phyloP scores from a whole-genome alignment of 495 filamentous ascomycete genomes.

The Penicillium arizonense region DNA sequence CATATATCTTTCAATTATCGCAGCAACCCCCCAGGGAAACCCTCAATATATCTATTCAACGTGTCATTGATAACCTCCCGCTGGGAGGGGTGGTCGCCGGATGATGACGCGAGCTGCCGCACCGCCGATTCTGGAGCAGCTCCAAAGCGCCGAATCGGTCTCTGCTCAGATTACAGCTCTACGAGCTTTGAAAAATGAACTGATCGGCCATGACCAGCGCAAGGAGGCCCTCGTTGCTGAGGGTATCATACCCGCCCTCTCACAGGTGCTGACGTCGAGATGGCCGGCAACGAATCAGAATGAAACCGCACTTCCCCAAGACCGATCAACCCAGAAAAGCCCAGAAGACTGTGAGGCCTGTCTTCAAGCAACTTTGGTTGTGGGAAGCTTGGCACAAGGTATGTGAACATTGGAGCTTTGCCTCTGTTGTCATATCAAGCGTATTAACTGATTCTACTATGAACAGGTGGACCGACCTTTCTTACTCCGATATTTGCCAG shows the following conservation, averaged over 20 bases:
- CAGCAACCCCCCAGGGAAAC: no score
- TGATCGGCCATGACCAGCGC: slow-evolving; percentile 82
- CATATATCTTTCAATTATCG: not conserved
- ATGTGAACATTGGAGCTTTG: slow-evolving; percentile 16
- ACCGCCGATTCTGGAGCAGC: slow-evolving; percentile 59
- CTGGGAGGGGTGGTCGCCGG: slow-evolving; percentile 33
- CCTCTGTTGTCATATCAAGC: not conserved
- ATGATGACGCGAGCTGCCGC: slow-evolving; percentile 49
- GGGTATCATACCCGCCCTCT: slow-evolving; percentile 68
- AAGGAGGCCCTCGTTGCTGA: slow-evolving; percentile 73
- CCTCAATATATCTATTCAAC: not conserved
- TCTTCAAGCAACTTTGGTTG: slow-evolving; percentile 75
- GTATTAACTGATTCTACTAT: slow-evolving; percentile 12
- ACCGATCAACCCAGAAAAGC: slow-evolving; percentile 13
- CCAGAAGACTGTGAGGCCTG: slow-evolving; percentile 61
- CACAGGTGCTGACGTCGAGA: slow-evolving; percentile 53
- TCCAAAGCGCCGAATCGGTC: slow-evolving; percentile 58
- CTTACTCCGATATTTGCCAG: slow-evolving; percentile 69
- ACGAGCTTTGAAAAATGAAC: slow-evolving; percentile 77
- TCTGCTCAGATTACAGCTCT: slow-evolving; percentile 64
- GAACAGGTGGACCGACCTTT: slow-evolving; percentile 75
- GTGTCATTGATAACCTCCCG: slow-evolving; percentile 4
- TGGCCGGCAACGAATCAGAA: slow-evolving; percentile 37
- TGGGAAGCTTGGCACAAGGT: slow-evolving; percentile 86
- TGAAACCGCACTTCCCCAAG: slow-evolving; percentile 20